Base-by-base conservation (phyloP, 768 basidiomycete genomes). In the Rhodosporidiobolus odoratus region DNA sequence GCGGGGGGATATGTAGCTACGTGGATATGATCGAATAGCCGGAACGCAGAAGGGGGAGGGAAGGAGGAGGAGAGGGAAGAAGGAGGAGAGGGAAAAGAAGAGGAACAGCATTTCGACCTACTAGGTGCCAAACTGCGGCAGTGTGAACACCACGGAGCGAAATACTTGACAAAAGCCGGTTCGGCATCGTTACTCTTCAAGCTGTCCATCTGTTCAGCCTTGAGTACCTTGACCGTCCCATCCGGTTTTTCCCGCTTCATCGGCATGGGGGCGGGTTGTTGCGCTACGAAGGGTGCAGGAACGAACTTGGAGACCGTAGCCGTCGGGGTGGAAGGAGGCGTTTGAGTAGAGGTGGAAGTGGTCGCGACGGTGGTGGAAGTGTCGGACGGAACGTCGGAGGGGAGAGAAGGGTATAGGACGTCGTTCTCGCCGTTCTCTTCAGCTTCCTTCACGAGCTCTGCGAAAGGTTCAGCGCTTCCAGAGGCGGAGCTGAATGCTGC, bases 61-160 rank as follows among this genome's bases (percentile, higher is more conserved):
- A 25, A 25, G 13, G 27, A 45, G 34, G 54, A 40, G 63, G 52
- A 35, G 27, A 16, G 54, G 37, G n/a, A 32, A 32, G 19, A 34
- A 41, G 43, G 37, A 50, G 48, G 21, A 50, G 48, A 23, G 48
- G 21, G 48, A 25, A 50, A n/a, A 10, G 21, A n/a, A n/a, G 23
- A 50, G 8, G 48, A 50, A 50, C 21, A n/a, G n/a, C n/a, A n/a
- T n/a, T n/a, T n/a, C 21, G 43, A 74, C 82, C 68, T 53, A 83
- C 82, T 78, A 4, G 83, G 92, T 1, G 91, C 90, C 2, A 98
- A 84, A 77, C 91, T 91, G 82, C 96, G 94, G 84, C 95, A 99
- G 80, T 98, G 94, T 7, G 90, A 90, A 78, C 94, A 97, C 89
- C 94, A 98, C 0, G 94, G 94, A 0, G 93, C 95, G 78, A 85